Percentiles rank a stretch among this genome's conserved stretches.
Evolutionary conservation across 2,329 filamentous ascomycete species (phyloP).

Genomic region (Magnaporthales sp.): DNA sequence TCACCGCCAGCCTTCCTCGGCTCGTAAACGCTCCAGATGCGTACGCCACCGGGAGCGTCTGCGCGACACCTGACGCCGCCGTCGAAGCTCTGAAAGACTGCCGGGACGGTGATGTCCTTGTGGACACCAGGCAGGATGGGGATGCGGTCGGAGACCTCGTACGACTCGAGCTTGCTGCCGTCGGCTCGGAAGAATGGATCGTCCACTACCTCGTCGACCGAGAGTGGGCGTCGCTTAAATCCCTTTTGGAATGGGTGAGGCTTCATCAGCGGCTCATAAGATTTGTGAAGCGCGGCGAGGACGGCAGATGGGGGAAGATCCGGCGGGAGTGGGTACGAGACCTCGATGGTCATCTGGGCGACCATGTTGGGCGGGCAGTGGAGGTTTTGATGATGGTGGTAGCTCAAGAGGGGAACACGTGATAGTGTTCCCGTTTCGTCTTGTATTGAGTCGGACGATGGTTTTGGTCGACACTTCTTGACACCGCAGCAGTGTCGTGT

Average conservation of each 20-base stretch:
- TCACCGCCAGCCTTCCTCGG: conserved; percentile 5
- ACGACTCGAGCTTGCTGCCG: conserved; percentile 20
- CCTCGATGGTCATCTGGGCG: conserved; percentile 23
- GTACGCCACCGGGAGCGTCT: conserved; percentile 31
- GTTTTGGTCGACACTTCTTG: neutral
- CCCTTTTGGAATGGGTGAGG: conserved; percentile 28
- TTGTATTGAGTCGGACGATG: neutral
- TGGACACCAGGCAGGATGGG: conserved; percentile 28
- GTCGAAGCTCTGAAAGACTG: conserved; percentile 32
- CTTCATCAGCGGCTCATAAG: conserved; percentile 30
- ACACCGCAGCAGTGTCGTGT: neutral
- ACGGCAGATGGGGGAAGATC: conserved; percentile 26
- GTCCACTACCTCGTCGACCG: conserved; percentile 22
- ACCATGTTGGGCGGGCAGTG: too few relatives aligned
- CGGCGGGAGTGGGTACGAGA: conserved; percentile 32
- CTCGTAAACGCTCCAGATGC: conserved; percentile 30
- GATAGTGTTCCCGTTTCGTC: neutral
- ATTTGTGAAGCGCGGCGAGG: conserved; percentile 26
- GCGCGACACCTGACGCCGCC: conserved; percentile 33
- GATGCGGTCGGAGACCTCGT: conserved; percentile 24
- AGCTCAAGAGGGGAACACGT: neutral
- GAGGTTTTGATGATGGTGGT: neutral
- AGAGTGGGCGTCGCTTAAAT: conserved; percentile 24
- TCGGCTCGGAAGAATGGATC: conserved; percentile 32
- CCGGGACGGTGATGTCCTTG: conserved; percentile 31